Evolutionary conservation across 2,329 filamentous ascomycete species (phyloP), one percentile per base, ranked within the genome.

Genomic region (Claviceps arundinis): DNA sequence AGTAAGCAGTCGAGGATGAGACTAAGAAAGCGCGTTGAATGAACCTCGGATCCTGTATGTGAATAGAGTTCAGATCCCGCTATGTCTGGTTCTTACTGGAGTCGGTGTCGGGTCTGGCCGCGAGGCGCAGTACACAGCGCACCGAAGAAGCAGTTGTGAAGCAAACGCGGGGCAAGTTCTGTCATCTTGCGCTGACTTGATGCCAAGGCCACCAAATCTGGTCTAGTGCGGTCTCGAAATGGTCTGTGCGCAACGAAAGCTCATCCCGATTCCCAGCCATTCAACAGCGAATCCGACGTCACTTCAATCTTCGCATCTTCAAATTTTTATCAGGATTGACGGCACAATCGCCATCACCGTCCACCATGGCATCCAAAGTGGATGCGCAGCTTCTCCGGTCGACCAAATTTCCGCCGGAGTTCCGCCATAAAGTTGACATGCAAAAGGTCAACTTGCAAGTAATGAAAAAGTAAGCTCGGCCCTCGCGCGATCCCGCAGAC

Each of bases 361-460:
- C 59, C 62, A 73, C 57, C 58, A 93, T 93, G 88, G 85, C 87
- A 60, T 84, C 85, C 51, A 86, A 82, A 58, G 88, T 93, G 56
- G 91, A 96, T 69, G 84, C 87, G 58, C 95, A 94, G 74, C 80
- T 95, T 62, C 73, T 96, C 52, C 87, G 85, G 76, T 84, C 84
- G 68, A 97, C 90, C 52, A 96, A 94, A 65, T 97, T 96, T 58
- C 93, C 93, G 46, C 78, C 84, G 7, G 89, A 96, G 64, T 98
- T 97, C 72, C 91, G 80, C 65, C 83, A 87, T 66, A 96, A 96
- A 73, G 93, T 98, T 58, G 90, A 98, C 73, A 95, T 94, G 81
- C 81, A 84, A 60, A 97, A 97, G 73, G 89, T 98, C 68, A 96
- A 98, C 65, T 76, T 95, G 49, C 89, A 95, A 68, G 87, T 98